Base-by-base conservation (phyloP, 352 stramenopile species). In the Aphanomyces astaci region DNA sequence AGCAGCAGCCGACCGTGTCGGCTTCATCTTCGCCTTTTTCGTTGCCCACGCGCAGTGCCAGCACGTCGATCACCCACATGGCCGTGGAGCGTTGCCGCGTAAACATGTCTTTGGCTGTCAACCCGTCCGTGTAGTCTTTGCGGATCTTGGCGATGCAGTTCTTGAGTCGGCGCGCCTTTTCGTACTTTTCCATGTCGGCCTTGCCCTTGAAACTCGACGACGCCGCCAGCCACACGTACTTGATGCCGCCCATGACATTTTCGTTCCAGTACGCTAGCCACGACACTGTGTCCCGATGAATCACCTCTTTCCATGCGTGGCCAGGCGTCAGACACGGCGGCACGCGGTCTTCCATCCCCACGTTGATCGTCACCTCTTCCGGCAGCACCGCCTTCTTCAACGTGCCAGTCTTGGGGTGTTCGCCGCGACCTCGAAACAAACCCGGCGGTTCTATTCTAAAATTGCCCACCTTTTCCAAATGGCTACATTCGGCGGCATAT, bases 11-110 rank as follows among this genome's bases (percentile, higher is more conserved):
- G 19, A 99, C 98, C 2, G 98, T 99, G 74, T 99, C 98, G 46
- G 98, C 98, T 72, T 98, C 95, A 52, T 98, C 96, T 27, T 98
- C 97, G 64, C 97, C 96, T 74, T 99, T 99, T 72, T 99, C 98
- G 64, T 98, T 98, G 65, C 98, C 98, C 19, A 99, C 98, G 98
- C 98, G 96, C 69, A 99, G 80, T 7, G 98, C 98, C n/a, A 99
- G 78, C 46, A 97, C 80, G 86, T 99, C 98, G 75, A 99, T 99
- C 40, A 99, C 94, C 97, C 97, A 99, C 86, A 99, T 98, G n/a
- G 97, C 97, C 30, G 96, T 99, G 1, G 94, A 98, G 15, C 98
- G 85, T 75, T 99, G 96, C 63, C 86, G 82, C 22, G 79, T 89
- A 54, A 94, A 92, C 75, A 90, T 88, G 68, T 97, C 92, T 71